These are phyloP conservation scores for Cladorrhinum samala DNA, from an alignment of 495 filamentous ascomycete species.

Conservation along the genomic window DNA sequence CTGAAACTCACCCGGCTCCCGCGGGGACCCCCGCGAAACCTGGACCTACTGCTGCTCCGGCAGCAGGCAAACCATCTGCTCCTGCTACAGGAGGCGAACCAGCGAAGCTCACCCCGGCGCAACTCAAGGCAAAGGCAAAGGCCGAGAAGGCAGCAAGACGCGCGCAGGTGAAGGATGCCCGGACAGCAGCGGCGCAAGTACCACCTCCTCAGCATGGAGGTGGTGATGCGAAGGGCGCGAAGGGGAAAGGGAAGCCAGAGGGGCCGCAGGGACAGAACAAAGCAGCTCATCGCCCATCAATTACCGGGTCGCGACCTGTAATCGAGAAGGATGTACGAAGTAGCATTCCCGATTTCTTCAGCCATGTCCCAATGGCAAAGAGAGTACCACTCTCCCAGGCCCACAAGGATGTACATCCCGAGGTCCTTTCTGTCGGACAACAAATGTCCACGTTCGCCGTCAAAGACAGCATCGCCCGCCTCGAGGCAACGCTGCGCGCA, in stretches of 20 bases:
- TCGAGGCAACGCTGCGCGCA: constrained; percentile 77
- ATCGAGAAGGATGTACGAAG: constrained; percentile 39
- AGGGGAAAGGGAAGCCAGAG: constrained; percentile 47
- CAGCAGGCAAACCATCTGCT: not conserved
- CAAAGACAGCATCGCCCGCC: constrained; percentile 82
- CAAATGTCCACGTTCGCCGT: constrained; percentile 87
- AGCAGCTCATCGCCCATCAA: constrained; percentile 34
- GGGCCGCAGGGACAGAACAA: constrained; percentile 29
- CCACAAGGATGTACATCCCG: constrained; percentile 84
- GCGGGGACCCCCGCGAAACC: constrained; percentile 2
- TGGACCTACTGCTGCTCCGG: not conserved
- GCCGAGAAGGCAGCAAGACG: constrained; percentile 72
- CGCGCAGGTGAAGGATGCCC: constrained; percentile 52
- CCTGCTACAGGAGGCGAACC: constrained; percentile 8
- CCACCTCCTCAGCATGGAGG: constrained; percentile 4
- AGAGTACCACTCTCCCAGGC: constrained; percentile 67
- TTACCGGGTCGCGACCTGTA: constrained; percentile 32
- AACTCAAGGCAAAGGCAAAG: constrained; percentile 71
- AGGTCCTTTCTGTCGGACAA: constrained; percentile 76
- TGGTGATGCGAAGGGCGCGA: constrained; percentile 33
- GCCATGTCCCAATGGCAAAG: constrained; percentile 75
- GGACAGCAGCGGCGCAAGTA: constrained; percentile 21
- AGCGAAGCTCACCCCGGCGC: constrained; percentile 53
- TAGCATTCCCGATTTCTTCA: constrained; percentile 64
- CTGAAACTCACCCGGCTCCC: constrained; percentile 17